Evolutionary conservation across 306 rosid genomes (phyloP).

Genomic region (Malus sieversii): DNA sequence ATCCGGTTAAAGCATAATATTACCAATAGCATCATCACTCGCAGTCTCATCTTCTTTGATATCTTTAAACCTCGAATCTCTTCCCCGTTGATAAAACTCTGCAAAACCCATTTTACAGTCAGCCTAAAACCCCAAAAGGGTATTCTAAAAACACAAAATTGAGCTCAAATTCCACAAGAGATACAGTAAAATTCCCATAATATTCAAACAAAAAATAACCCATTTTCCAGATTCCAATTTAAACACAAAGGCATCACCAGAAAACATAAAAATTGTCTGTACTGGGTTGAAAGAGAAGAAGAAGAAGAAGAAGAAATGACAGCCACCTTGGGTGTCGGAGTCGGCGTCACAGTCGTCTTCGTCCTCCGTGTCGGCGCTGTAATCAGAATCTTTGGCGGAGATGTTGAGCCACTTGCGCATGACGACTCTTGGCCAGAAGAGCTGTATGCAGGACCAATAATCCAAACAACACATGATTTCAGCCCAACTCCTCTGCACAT

Average conservation of each 20-base stretch:
- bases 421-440: slow-evolving; percentile 64
- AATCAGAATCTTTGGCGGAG: slow-evolving; percentile 46
- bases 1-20: not conserved
- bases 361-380: slow-evolving; percentile 63
- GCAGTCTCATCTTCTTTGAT: slow-evolving; percentile 23
- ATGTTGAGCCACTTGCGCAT: slow-evolving; percentile 81
- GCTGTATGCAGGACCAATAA: slow-evolving; percentile 57
- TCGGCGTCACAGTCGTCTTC: slow-evolving; percentile 34
- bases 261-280: not conserved
- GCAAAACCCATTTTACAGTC: slow-evolving; percentile 2
- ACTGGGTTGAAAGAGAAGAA: not conserved
- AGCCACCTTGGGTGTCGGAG: slow-evolving; percentile 48
- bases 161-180: not conserved
- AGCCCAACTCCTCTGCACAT: slow-evolving; percentile 68
- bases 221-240: not conserved
- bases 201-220: not conserved
- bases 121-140: slow-evolving; percentile 4
- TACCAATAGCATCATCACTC: slow-evolving; percentile 38
- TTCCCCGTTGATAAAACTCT: slow-evolving; percentile 24
- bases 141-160: not conserved
- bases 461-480: slow-evolving; percentile 47
- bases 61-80: slow-evolving; percentile 24
- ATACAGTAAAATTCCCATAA: not conserved
- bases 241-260: not conserved
- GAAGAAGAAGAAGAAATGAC: not conserved